Percentiles rank a stretch among this genome's conserved stretches.
Evolutionary conservation across 352 stramenopile genomes (phyloP).

Genomic region (Elongisporangium senticosum): DNA sequence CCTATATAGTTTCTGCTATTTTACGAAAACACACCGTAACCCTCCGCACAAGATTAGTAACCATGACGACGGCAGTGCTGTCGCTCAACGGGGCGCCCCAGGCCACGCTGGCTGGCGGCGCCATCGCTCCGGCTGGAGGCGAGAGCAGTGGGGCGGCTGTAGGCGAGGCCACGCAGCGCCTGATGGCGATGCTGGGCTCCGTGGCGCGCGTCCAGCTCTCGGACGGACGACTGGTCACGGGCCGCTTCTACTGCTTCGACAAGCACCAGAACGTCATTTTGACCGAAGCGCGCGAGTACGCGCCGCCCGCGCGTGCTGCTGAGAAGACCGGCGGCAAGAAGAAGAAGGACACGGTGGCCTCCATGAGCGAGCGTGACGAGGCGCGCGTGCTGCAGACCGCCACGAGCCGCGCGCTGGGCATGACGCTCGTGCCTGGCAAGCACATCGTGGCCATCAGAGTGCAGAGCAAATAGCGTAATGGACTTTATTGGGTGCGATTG

Average conservation of each 20-base stretch:
- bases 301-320: slow-evolving; percentile 11
- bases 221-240: slow-evolving; percentile 61
- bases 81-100: slow-evolving; percentile 60
- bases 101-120: slow-evolving; percentile 25
- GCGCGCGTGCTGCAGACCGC: slow-evolving; percentile 7
- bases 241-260: slow-evolving; percentile 75
- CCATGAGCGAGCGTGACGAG: slow-evolving; percentile 5
- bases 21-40: neutral
- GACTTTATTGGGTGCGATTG: slow-evolving; percentile 25
- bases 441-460: slow-evolving; percentile 78
- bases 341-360: slow-evolving; percentile 22
- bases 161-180: slow-evolving; percentile 36
- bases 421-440: slow-evolving; percentile 72
- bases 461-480: slow-evolving; percentile 7
- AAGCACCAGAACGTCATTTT: slow-evolving; percentile 81
- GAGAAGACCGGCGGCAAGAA: slow-evolving; percentile 14
- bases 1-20: too few species aligned
- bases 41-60: slow-evolving; percentile 1
- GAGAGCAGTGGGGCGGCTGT: slow-evolving; percentile 8
- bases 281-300: slow-evolving; percentile 60
- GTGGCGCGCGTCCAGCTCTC: slow-evolving; percentile 61
- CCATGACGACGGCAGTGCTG: slow-evolving; percentile 38
- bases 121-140: neutral
- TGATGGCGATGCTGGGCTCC: slow-evolving; percentile 57
- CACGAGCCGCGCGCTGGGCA: slow-evolving; percentile 50